Base-by-base conservation (phyloP, 106 monocot species). In the Xerophyta viscosa region DNA sequence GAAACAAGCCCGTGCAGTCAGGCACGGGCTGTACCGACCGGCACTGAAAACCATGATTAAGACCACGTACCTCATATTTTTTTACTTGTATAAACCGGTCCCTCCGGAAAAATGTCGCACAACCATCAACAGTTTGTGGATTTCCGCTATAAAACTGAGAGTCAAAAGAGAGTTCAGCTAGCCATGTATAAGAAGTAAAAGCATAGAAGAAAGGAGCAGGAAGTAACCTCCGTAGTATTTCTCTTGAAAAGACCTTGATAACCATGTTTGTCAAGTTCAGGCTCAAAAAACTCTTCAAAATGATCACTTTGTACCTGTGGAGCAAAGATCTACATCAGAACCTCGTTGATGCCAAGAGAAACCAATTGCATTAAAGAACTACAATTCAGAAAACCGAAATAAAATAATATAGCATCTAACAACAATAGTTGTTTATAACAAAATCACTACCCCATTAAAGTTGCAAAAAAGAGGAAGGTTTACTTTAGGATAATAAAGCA, bases 211-310 rank as follows among this genome's bases (percentile, higher is more conserved):
- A 58, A 5, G 54, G 48, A 45, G 54, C 46, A 13, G 56, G 55
- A 56, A 54, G 17, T 76, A 19, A 58, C 77, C n/a, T 70, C 77
- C 37, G 70, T 66, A 49, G 70, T 98, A 49, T 64, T 89, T 47
- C 79, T 90, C 75, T 98, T 89, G 63, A 76, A 98, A 37, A 90
- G 82, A 45, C 73, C 85, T 43, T 98, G 86, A 66, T 90, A 98
- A 23, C 98, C 98, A 73, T 86, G 98, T 57, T 90, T 98, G 70
- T 98, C 86, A 64, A 98, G 85, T 72, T 98, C 89, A 23, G 90
- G 86, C 9, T 78, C 70, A 74, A 98, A 86, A 70, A 98, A 98
- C 28, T 98, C 89, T 14, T 90, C 98, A 60, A 79, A 98, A 46
- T 98, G 77, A 20, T 77, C 66, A 50, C 54, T 61, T 62, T 77